Evolutionary conservation across 1,284 basidiomycete species (phyloP).

Genomic region (Papiliotrema nemorosa): DNA sequence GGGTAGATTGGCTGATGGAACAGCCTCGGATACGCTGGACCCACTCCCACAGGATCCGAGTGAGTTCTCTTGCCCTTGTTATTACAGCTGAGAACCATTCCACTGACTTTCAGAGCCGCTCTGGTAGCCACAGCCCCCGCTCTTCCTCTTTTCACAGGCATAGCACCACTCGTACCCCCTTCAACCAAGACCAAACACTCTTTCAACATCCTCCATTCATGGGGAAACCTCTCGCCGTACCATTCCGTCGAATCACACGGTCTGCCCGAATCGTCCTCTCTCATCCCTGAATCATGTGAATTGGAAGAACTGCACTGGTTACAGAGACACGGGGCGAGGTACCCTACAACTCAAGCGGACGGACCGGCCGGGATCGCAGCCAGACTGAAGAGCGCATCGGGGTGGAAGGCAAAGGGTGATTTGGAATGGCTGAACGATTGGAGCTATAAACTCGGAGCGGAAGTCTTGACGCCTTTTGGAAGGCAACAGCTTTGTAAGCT

Average conservation of each 20-base stretch:
- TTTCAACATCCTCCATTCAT: constrained; percentile 50
- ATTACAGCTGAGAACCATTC: background rate
- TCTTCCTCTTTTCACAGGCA: constrained; percentile 68
- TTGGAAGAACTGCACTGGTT: constrained; percentile 49
- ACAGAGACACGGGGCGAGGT: constrained; percentile 51
- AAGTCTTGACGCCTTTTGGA: constrained; percentile 54
- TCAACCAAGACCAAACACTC: constrained; percentile 19
- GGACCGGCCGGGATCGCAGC: constrained; percentile 36
- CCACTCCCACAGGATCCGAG: constrained; percentile 79
- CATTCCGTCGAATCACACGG: constrained; percentile 51
- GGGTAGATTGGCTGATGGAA: constrained; percentile 7
- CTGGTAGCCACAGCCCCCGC: constrained; percentile 71
- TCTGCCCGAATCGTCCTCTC: constrained; percentile 39
- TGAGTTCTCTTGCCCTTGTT: constrained; percentile 21
- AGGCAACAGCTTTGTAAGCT: constrained; percentile 49
- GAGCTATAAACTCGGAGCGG: constrained; percentile 52
- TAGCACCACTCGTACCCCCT: constrained; percentile 59
- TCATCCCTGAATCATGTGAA: constrained; percentile 48
- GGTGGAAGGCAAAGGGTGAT: constrained; percentile 41
- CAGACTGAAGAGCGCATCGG: constrained; percentile 23
- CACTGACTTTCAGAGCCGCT: constrained; percentile 52
- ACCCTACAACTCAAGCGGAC: constrained; percentile 34
- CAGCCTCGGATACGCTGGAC: constrained; percentile 72
- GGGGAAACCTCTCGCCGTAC: constrained; percentile 52
- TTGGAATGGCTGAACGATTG: constrained; percentile 53